phyloP scores from a whole-genome alignment of 441 rosid genomes.

The Hura crepitans region DNA sequence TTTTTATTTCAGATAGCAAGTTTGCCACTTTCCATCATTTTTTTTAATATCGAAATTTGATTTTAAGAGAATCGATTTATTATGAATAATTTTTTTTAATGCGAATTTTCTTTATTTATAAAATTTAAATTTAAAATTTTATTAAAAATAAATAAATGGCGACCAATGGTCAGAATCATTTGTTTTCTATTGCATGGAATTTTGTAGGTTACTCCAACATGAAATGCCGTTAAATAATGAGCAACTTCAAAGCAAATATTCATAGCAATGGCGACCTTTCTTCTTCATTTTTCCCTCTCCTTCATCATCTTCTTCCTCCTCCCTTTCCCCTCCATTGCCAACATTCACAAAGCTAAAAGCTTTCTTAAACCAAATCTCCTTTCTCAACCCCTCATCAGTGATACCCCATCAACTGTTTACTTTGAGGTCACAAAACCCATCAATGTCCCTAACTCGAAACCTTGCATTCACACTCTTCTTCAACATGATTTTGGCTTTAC shows the following conservation, averaged over 20 bases:
- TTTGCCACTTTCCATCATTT: no score
- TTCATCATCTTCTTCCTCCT: conserved; percentile 25
- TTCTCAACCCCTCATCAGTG: conserved; percentile 16
- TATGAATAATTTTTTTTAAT: no score
- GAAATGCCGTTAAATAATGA: no score
- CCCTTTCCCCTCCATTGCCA: conserved; percentile 27
- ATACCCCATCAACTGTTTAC: conserved; percentile 46
- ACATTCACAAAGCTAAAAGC: conserved; percentile 29
- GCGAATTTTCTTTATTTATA: no score
- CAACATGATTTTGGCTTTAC: conserved; percentile 70
- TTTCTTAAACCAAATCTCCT: conserved; percentile 25
- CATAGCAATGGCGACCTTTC: conserved; percentile 41
- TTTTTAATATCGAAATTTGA: no score
- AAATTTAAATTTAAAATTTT: no score
- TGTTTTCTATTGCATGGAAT: no score
- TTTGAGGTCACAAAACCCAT: conserved; percentile 79
- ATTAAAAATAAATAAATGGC: no score
- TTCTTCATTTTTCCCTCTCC: conserved; percentile 10
- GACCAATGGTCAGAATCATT: no score
- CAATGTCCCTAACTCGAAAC: conserved; percentile 37
- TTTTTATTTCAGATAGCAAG: no score
- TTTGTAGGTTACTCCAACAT: no score
- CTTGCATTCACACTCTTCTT: conserved; percentile 53
- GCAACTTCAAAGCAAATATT: conserved; percentile 6
- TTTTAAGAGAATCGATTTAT: no score